phyloP scores from a whole-genome alignment of 768 basidiomycete genomes.

The Lentinula lateritia region DNA sequence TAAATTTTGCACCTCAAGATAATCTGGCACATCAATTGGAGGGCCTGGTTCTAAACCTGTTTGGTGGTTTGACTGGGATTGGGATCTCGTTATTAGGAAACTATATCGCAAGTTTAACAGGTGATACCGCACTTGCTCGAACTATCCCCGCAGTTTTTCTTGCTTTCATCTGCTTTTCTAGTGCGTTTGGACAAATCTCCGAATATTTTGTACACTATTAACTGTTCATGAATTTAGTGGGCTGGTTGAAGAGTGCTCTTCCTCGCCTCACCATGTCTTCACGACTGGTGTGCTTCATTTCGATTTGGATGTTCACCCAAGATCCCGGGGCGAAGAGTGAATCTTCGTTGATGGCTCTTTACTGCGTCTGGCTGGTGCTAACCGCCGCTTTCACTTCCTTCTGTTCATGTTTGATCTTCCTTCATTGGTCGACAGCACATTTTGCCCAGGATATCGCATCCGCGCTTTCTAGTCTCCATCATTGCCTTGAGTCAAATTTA shows the following conservation, averaged over 20 bases:
- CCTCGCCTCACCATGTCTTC: constrained; percentile 37
- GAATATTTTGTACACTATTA: background rate
- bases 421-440: constrained; percentile 37
- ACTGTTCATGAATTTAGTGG: constrained; percentile 10
- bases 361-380: constrained; percentile 37
- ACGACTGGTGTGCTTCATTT: constrained; percentile 43
- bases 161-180: constrained; percentile 29
- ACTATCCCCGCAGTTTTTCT: constrained; percentile 36
- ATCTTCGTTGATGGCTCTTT: constrained; percentile 22
- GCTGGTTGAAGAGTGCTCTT: constrained; percentile 34
- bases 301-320: constrained; percentile 38
- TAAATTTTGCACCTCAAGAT: constrained; percentile 41
- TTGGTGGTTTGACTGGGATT: constrained; percentile 35
- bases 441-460: constrained; percentile 33
- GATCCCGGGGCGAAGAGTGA: constrained; percentile 20
- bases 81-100: constrained; percentile 20
- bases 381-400: constrained; percentile 31
- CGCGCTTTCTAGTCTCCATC: constrained; percentile 27
- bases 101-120: constrained; percentile 14
- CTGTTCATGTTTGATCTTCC: constrained; percentile 28
- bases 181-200: constrained; percentile 14
- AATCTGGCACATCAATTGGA: constrained; percentile 44
- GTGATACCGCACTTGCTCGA: constrained; percentile 23
- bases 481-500: constrained; percentile 26
- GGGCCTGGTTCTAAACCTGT: constrained; percentile 34